Percentiles rank a stretch among this genome's conserved stretches.
Evolutionary conservation across 495 filamentous ascomycete genomes (phyloP).

Genomic region (Tuber aestivum): DNA sequence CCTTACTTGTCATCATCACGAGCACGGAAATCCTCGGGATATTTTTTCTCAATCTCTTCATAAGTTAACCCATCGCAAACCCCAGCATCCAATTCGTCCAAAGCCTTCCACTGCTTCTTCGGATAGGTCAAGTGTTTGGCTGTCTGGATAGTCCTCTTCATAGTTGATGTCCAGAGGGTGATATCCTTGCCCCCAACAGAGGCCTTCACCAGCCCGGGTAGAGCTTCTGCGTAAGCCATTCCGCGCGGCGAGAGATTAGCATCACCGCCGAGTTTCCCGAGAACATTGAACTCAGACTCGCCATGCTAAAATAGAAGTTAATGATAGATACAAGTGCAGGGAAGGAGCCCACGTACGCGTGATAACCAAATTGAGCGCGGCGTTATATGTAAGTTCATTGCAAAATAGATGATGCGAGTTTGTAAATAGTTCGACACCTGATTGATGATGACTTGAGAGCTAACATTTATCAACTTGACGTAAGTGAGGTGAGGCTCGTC

Average conservation of each 20-base stretch:
- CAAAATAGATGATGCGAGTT: slow-evolving; percentile 90
- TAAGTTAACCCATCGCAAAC: slow-evolving; percentile 96
- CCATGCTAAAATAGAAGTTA: slow-evolving; percentile 61
- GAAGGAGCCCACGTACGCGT: slow-evolving; percentile 55
- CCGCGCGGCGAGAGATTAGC: slow-evolving; percentile 79
- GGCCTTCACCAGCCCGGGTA: slow-evolving; percentile 72
- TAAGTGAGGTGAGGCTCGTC: slow-evolving; percentile 82
- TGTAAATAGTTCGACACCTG: slow-evolving; percentile 94
- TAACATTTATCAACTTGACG: slow-evolving; percentile 94
- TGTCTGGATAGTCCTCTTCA: slow-evolving; percentile 86
- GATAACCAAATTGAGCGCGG: slow-evolving; percentile 97
- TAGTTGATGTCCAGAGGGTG: slow-evolving; percentile 94
- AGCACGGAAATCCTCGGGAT: slow-evolving; percentile 89
- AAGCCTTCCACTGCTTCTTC: slow-evolving; percentile 95
- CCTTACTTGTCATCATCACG: slow-evolving; percentile 83
- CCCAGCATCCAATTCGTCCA: slow-evolving; percentile 93
- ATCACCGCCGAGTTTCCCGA: slow-evolving; percentile 85
- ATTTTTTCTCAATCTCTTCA: slow-evolving; percentile 78
- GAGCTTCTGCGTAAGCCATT: slow-evolving; percentile 71
- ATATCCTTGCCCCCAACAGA: slow-evolving; percentile 62
- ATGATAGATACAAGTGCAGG: slow-evolving; percentile 3
- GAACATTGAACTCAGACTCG: slow-evolving; percentile 84
- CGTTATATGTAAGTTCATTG: slow-evolving; percentile 97
- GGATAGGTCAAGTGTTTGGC: slow-evolving; percentile 79
- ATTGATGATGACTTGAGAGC: slow-evolving; percentile 92